These are phyloP conservation scores for Umbelopsis sp. DNA, from an alignment of 192 early-diverging fungal species.

Conservation along the genomic window DNA sequence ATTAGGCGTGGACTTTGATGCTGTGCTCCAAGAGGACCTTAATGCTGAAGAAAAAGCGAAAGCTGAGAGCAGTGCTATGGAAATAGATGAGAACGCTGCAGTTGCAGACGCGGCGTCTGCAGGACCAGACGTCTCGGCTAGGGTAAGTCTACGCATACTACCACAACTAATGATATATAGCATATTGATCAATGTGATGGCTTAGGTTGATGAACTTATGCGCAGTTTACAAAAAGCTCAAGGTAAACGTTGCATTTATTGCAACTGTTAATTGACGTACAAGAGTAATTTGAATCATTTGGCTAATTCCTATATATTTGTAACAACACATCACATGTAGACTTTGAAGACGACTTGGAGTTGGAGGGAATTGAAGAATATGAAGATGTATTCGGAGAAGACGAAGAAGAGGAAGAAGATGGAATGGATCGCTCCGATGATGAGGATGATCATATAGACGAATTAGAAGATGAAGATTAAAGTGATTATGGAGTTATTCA, in stretches of 20 bases:
- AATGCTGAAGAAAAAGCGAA: neutral
- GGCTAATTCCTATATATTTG: neutral
- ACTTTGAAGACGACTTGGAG: constrained; percentile 18
- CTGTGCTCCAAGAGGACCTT: neutral
- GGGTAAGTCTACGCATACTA: neutral
- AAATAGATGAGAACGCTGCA: neutral
- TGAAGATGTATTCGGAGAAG: constrained; percentile 25
- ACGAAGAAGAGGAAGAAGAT: constrained; percentile 12
- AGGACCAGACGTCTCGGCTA: constrained; percentile 5
- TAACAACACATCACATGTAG: neutral
- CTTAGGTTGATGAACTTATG: constrained; percentile 17
- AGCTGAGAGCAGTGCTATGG: neutral
- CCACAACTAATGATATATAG: no score
- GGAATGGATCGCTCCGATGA: neutral
- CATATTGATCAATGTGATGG: neutral
- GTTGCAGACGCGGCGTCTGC: neutral
- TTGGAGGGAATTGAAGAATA: constrained; percentile 24
- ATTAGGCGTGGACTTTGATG: neutral
- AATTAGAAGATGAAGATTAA: constrained; percentile 2
- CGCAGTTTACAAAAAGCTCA: constrained; percentile 10
- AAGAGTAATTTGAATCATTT: no score
- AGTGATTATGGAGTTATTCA: neutral
- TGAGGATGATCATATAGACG: neutral
- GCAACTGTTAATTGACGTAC: neutral
- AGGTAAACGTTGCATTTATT: neutral